These are phyloP conservation scores for Colletotrichum costaricense DNA, from an alignment of 2,329 filamentous ascomycete genomes.

Conservation along the genomic window DNA sequence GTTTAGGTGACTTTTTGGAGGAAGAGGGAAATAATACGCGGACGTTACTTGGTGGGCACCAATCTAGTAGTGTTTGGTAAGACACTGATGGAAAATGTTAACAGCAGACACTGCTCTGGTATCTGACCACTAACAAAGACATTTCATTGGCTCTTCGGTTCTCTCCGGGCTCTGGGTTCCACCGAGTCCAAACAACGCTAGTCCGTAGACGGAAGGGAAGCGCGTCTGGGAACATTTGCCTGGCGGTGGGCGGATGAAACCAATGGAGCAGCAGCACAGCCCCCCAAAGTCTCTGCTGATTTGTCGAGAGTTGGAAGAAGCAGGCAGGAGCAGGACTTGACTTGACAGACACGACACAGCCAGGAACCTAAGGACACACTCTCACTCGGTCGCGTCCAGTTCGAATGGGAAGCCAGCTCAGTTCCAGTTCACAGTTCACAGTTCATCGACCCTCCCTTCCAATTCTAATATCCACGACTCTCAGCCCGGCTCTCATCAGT, in stretches of 20 bases:
- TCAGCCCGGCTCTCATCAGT: background rate
- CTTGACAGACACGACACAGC: background rate
- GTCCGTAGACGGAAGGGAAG: slow-evolving; percentile 6
- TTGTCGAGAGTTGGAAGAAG: background rate
- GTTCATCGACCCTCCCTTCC: slow-evolving; percentile 3
- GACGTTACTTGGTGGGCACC: background rate
- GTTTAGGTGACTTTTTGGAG: background rate
- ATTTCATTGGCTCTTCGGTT: slow-evolving; percentile 8
- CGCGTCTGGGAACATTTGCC: slow-evolving; percentile 2
- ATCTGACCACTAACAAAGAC: background rate
- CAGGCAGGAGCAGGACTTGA: background rate
- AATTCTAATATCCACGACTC: slow-evolving; percentile 3
- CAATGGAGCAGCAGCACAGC: slow-evolving; percentile 26
- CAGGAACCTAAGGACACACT: background rate
- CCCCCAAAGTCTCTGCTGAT: slow-evolving; percentile 6
- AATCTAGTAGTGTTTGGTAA: background rate
- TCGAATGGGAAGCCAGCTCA: slow-evolving; percentile 1
- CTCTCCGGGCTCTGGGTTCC: background rate
- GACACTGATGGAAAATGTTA: background rate
- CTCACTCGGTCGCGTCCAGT: background rate
- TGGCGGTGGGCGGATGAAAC: slow-evolving; percentile 24
- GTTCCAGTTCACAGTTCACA: background rate
- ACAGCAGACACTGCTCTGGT: background rate
- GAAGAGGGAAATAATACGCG: background rate
- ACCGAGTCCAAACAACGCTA: slow-evolving; percentile 3